phyloP scores from a whole-genome alignment of 108 stramenopile genomes.

The Fragilaria crotonensis region DNA sequence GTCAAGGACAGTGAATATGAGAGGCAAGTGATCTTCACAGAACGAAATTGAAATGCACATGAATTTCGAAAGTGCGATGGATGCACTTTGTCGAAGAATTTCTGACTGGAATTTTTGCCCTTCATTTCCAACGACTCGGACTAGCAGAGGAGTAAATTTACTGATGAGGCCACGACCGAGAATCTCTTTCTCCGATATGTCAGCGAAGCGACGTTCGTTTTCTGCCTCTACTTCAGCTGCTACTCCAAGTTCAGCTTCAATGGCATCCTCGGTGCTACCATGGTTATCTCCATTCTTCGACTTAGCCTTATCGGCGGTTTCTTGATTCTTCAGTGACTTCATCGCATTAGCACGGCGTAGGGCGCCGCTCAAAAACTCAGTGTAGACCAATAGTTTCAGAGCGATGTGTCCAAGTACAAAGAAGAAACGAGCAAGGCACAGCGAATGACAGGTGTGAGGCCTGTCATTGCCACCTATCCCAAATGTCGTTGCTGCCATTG shows the following conservation, averaged over 20 bases:
- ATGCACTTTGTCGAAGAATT: conserved; percentile 75
- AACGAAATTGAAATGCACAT: conserved; percentile 87
- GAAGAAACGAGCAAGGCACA: conserved; percentile 86
- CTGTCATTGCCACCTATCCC: conserved; percentile 1
- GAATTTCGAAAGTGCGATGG: conserved; percentile 86
- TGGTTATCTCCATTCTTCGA: conserved; percentile 3
- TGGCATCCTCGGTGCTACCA: conserved; percentile 52
- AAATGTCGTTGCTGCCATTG: conserved; percentile 48
- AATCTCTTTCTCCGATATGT: conserved; percentile 90
- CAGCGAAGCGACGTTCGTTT: conserved; percentile 68
- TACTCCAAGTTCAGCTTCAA: conserved; percentile 83
- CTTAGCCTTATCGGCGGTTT: conserved; percentile 46
- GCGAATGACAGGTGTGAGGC: conserved; percentile 35
- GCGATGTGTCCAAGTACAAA: conserved; percentile 94
- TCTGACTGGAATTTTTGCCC: conserved; percentile 47
- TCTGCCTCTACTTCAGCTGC: conserved; percentile 80
- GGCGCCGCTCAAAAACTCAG: conserved; percentile 73
- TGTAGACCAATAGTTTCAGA: conserved; percentile 87
- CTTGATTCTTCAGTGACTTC: conserved; percentile 71
- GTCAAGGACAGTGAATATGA: conserved; percentile 88
- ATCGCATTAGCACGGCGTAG: conserved; percentile 75
- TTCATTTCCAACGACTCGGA: conserved; percentile 82
- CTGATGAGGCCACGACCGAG: conserved; percentile 81
- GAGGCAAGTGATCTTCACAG: conserved; percentile 88
- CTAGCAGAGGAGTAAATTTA: conserved; percentile 74